Conservation (phyloP, 228 moss, liverwort and hornwort genomes). For the Sphagnum fallax region DNA sequence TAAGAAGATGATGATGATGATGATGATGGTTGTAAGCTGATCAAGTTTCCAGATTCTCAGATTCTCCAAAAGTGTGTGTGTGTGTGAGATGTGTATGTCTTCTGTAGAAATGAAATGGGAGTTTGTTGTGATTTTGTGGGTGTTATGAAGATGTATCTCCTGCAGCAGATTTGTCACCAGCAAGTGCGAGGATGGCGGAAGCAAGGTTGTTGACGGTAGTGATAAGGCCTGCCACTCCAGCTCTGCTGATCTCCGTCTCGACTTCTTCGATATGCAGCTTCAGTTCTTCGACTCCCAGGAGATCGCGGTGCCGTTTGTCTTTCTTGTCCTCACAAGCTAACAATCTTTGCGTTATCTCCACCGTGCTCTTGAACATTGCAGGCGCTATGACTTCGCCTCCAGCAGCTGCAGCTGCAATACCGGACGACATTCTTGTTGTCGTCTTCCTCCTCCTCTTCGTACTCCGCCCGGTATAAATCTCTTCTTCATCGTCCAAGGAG, state of each 20-base stretch:
- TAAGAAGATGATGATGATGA: too few species aligned
- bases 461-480: too few species aligned
- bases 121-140: too few species aligned
- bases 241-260: slow-evolving; percentile 8
- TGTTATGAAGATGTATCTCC: neutral
- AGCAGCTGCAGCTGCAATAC: too few species aligned
- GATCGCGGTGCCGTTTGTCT: slow-evolving; percentile 9
- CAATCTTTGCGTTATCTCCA: slow-evolving; percentile 6
- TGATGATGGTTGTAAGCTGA: too few species aligned
- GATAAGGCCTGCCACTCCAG: slow-evolving; percentile 6
- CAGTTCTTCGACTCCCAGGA: slow-evolving; percentile 4
- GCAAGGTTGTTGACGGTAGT: slow-evolving; percentile 8
- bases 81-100: too few species aligned
- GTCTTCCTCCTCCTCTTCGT: too few species aligned
- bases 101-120: too few species aligned
- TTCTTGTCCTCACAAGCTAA: slow-evolving; percentile 9
- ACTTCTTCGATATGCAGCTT: slow-evolving; percentile 8
- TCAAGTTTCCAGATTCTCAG: too few species aligned
- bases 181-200: slow-evolving; percentile 2
- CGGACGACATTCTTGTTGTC: too few species aligned
- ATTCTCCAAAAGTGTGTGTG: too few species aligned
- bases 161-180: slow-evolving; percentile 3
- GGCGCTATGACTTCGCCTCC: neutral
- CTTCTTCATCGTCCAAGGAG: too few species aligned
- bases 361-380: slow-evolving; percentile 5